phyloP scores from a whole-genome alignment of 2,329 filamentous ascomycete genomes.

The Penicillium sp. region DNA sequence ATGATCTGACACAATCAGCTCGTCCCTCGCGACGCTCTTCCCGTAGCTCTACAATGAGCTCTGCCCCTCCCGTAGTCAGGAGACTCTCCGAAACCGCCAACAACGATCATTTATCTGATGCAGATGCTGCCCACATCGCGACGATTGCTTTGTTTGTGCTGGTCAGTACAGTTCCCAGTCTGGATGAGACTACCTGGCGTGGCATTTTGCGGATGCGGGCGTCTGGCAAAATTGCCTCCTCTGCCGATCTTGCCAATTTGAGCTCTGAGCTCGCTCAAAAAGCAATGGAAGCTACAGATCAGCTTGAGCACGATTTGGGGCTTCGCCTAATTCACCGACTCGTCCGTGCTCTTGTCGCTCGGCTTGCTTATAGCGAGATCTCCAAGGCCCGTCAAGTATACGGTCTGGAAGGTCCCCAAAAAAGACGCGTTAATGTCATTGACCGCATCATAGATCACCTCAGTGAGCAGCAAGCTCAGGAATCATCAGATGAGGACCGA shows the following conservation, averaged over 20 bases:
- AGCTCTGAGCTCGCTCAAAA: conserved; percentile 23
- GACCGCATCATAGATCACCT: conserved; percentile 34
- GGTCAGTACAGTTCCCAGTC: conserved; percentile 31
- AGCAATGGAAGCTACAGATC: conserved; percentile 36
- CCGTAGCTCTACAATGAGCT: conserved; percentile 21
- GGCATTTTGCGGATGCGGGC: conserved; percentile 40
- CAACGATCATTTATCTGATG: conserved; percentile 33
- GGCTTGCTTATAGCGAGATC: conserved; percentile 46
- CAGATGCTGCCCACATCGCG: conserved; percentile 35
- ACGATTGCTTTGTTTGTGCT: conserved; percentile 36
- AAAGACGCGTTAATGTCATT: conserved; percentile 27
- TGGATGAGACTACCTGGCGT: conserved; percentile 35
- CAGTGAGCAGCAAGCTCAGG: conserved; percentile 23
- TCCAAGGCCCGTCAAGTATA: conserved; percentile 33
- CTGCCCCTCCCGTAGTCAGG: conserved; percentile 21
- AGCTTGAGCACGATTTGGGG: conserved; percentile 48
- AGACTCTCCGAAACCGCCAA: conserved; percentile 22
- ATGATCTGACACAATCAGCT: conserved; percentile 27
- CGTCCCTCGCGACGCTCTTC: conserved; percentile 29
- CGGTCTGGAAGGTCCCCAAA: conserved; percentile 23
- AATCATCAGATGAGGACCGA: conserved; percentile 3
- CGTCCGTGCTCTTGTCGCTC: conserved; percentile 44
- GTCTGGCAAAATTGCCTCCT: conserved; percentile 34
- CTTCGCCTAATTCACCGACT: conserved; percentile 46
- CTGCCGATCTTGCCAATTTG: conserved; percentile 32